Conservation (phyloP, 768 basidiomycete species). For the Coprinellus aureogranulatus region DNA sequence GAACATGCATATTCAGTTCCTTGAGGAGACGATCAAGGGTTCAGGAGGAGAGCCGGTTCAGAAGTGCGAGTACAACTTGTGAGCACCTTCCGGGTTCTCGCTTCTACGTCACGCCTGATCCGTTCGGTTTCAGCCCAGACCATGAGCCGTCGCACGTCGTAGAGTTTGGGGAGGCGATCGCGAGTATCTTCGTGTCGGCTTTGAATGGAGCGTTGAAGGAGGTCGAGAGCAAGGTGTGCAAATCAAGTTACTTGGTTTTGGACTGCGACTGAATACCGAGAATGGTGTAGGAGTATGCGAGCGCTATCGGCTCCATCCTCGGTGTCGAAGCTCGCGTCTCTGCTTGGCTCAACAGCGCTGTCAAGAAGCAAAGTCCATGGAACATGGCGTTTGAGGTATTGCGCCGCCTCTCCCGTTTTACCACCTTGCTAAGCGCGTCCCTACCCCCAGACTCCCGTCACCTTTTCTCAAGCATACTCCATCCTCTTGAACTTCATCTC, state of each 20-base stretch:
- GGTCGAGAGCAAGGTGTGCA: constrained; percentile 40
- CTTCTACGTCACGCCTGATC: neutral
- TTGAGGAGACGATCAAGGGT: constrained; percentile 41
- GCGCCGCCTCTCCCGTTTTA: neutral
- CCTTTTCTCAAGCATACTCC: constrained; percentile 38
- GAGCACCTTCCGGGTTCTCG: constrained; percentile 28
- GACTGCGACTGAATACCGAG: no score
- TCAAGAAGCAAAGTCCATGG: constrained; percentile 51
- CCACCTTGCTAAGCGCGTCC: neutral
- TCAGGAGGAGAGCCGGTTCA: constrained; percentile 36
- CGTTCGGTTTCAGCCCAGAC: constrained; percentile 15
- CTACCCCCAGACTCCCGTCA: constrained; percentile 38
- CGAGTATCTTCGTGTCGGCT: constrained; percentile 55
- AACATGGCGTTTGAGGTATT: constrained; percentile 57
- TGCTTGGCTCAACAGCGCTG: constrained; percentile 56
- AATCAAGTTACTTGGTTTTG: no score
- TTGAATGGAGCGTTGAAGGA: constrained; percentile 55
- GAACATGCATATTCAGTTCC: constrained; percentile 15
- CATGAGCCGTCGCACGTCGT: constrained; percentile 37
- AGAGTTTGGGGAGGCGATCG: constrained; percentile 48
- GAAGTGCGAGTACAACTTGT: constrained; percentile 60
- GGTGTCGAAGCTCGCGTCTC: constrained; percentile 61
- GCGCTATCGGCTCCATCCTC: constrained; percentile 59
- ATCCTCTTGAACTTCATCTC: constrained; percentile 44
- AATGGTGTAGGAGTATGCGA: constrained; percentile 36